Evolutionary conservation across 331 rosid genomes (phyloP).

Genomic region (Dryas integrifolia): DNA sequence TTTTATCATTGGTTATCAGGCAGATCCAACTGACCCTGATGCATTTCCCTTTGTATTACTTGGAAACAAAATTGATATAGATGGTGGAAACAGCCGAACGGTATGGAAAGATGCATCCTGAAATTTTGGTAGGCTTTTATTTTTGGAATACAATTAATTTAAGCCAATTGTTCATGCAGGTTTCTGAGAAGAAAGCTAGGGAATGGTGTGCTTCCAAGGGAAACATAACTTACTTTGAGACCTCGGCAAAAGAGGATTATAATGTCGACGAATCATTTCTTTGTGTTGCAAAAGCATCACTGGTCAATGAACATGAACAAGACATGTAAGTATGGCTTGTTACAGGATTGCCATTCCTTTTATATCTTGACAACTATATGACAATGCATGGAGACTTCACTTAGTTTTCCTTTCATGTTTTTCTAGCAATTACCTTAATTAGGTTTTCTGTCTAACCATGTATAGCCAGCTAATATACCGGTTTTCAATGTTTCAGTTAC

Average conservation of each 20-base stretch:
- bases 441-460: background rate
- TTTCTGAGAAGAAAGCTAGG: slow-evolving; percentile 59
- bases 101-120: slow-evolving; percentile 36
- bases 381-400: background rate
- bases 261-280: slow-evolving; percentile 73
- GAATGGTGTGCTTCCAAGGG: slow-evolving; percentile 82
- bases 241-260: slow-evolving; percentile 75
- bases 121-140: background rate
- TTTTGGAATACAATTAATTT: background rate
- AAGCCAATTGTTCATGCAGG: slow-evolving; percentile 51
- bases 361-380: background rate
- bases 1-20: slow-evolving; percentile 42
- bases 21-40: slow-evolving; percentile 47
- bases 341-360: background rate
- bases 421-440: background rate
- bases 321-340: slow-evolving; percentile 50
- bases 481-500: slow-evolving; percentile 50
- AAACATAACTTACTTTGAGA: slow-evolving; percentile 75
- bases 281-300: slow-evolving; percentile 59
- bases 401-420: background rate
- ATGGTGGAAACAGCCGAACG: slow-evolving; percentile 56
- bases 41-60: slow-evolving; percentile 72
- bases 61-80: slow-evolving; percentile 77
- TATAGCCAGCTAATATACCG: background rate
- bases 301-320: slow-evolving; percentile 57